Percentiles rank a stretch among this genome's conserved stretches.
Evolutionary conservation across 768 basidiomycete species (phyloP).

Genomic region (Gloeophyllum trabeum): DNA sequence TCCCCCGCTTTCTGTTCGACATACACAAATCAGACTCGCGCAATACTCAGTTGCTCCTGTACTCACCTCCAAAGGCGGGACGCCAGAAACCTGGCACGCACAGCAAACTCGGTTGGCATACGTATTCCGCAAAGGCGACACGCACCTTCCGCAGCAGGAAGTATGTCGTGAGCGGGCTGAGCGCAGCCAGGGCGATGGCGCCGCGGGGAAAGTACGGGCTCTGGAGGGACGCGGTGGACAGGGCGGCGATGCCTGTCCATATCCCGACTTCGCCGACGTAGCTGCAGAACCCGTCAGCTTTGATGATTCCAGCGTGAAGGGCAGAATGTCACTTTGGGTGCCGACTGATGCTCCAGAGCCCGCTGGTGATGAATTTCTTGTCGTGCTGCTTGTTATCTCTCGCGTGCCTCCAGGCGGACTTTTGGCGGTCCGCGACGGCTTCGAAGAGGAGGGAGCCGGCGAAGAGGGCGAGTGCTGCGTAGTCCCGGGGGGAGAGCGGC

Average conservation of each 20-base stretch:
- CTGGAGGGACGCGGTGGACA: constrained; percentile 39
- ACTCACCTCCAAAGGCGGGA: constrained; percentile 55
- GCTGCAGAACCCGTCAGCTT: constrained; percentile 21
- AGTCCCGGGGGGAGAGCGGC: constrained; percentile 41
- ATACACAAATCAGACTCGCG: too few species aligned
- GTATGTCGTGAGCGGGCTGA: constrained; percentile 57
- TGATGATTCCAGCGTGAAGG: constrained; percentile 1
- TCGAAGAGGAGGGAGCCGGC: constrained; percentile 49
- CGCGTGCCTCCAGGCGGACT: constrained; percentile 45
- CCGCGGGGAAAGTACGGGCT: constrained; percentile 31
- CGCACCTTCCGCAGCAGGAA: constrained; percentile 41
- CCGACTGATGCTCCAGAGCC: constrained; percentile 55
- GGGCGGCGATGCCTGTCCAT: constrained; percentile 55
- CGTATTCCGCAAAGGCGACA: constrained; percentile 1
- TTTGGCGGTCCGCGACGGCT: constrained; percentile 53
- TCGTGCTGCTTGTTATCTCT: constrained; percentile 56
- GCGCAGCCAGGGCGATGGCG: constrained; percentile 31
- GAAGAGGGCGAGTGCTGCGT: constrained; percentile 40
- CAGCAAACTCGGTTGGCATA: neutral
- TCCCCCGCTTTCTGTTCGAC: constrained; percentile 28
- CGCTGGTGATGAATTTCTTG: constrained; percentile 56
- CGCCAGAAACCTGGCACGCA: constrained; percentile 40
- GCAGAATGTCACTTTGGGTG: constrained; percentile 52
- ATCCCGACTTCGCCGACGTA: constrained; percentile 65
- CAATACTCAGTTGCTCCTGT: too few species aligned